phyloP scores from a whole-genome alignment of 805 yeast genomes.

The Wickerhamomyces pijperi region DNA sequence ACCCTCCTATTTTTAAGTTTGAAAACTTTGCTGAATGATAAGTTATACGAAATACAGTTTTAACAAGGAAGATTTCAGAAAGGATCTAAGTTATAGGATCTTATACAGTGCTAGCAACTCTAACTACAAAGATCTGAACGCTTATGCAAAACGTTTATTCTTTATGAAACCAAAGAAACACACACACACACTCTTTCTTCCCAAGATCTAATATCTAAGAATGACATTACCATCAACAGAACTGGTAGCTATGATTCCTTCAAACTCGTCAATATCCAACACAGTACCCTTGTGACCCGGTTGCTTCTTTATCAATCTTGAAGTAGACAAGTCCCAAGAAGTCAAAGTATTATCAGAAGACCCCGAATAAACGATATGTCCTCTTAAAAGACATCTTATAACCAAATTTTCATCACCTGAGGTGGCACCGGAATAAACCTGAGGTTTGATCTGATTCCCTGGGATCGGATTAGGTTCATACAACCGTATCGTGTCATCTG shows the following conservation, averaged over 20 bases:
- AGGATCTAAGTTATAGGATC: not conserved
- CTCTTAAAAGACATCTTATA: slow-evolving; percentile 34
- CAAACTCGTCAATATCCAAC: slow-evolving; percentile 44
- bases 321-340: slow-evolving; percentile 47
- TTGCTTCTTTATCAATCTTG: slow-evolving; percentile 34
- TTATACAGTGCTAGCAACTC: too few relatives aligned
- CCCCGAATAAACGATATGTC: slow-evolving; percentile 41
- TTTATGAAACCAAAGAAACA: too few relatives aligned
- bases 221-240: slow-evolving; percentile 49
- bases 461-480: slow-evolving; percentile 35
- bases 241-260: slow-evolving; percentile 31
- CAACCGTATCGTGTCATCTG: slow-evolving; percentile 45
- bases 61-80: too few relatives aligned
- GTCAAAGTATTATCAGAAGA: slow-evolving; percentile 49
- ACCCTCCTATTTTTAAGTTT: too few relatives aligned
- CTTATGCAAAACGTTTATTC: too few relatives aligned
- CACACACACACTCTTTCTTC: too few relatives aligned
- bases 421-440: slow-evolving; percentile 46
- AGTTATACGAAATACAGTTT: too few relatives aligned
- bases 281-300: slow-evolving; percentile 56
- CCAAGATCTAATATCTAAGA: slow-evolving; percentile 25
- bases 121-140: too few relatives aligned
- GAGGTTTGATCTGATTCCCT: slow-evolving; percentile 30
- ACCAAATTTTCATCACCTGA: slow-evolving; percentile 40
- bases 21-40: too few relatives aligned